Evolutionary conservation across 2,329 filamentous ascomycete genomes (phyloP).

Genomic region (Zymoseptoria tritici): DNA sequence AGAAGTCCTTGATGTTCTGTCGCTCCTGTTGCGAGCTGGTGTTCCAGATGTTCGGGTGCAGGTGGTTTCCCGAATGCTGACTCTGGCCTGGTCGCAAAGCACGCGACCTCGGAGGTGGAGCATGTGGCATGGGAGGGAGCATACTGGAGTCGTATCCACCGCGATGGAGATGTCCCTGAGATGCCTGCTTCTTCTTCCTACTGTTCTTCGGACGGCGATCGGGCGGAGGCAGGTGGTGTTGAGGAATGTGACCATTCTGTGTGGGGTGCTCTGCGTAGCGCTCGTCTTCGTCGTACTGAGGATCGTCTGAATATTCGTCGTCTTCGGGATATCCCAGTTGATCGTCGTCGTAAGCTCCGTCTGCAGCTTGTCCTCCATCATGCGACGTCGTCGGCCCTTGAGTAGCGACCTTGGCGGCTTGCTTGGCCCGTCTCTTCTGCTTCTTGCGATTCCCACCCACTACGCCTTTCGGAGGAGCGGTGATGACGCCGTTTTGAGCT

Average conservation of each 20-base stretch:
- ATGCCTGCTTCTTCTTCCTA: slow-evolving; percentile 53
- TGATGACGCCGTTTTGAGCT: slow-evolving; percentile 34
- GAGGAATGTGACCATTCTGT: slow-evolving; percentile 33
- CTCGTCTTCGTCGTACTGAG: slow-evolving; percentile 26
- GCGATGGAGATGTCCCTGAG: slow-evolving; percentile 10
- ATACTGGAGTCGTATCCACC: slow-evolving; percentile 20
- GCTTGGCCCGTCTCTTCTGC: slow-evolving; percentile 83
- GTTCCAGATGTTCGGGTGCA: slow-evolving; percentile 90
- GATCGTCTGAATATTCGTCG: slow-evolving; percentile 20
- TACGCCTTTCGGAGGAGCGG: slow-evolving; percentile 21
- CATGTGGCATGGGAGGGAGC: slow-evolving; percentile 21
- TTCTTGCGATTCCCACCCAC: slow-evolving; percentile 78
- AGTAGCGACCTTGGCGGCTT: slow-evolving; percentile 59
- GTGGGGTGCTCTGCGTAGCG: slow-evolving; percentile 25
- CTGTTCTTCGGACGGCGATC: slow-evolving; percentile 45
- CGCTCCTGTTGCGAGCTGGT: slow-evolving; percentile 90
- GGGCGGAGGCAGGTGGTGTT: slow-evolving; percentile 20
- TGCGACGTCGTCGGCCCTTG: slow-evolving; percentile 31
- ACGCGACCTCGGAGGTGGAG: slow-evolving; percentile 7
- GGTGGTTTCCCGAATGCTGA: slow-evolving; percentile 27
- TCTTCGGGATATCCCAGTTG: slow-evolving; percentile 29
- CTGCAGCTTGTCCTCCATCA: slow-evolving; percentile 32
- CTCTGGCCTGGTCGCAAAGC: slow-evolving; percentile 5
- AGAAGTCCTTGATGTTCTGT: slow-evolving; percentile 96
- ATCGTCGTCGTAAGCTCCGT: slow-evolving; percentile 33